These are phyloP conservation scores for Phyllachora maydis DNA, from an alignment of 2,329 filamentous ascomycete genomes.

Conservation along the genomic window DNA sequence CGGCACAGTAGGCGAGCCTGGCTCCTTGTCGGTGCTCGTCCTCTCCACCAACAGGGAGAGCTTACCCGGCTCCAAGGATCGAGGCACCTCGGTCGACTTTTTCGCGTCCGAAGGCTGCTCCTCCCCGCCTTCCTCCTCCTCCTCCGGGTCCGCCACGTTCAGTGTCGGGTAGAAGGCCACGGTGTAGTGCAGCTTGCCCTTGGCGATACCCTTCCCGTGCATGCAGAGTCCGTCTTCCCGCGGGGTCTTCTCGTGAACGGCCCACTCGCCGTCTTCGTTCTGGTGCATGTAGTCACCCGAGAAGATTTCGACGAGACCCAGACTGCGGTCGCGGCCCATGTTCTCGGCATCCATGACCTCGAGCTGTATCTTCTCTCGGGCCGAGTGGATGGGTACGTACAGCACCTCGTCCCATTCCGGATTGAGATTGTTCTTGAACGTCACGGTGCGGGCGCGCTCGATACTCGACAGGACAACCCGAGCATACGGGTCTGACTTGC, in stretches of 20 bases:
- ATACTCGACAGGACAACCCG: constrained; percentile 78
- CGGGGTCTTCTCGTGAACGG: constrained; percentile 56
- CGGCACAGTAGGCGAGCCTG: constrained; percentile 21
- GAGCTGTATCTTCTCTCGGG: constrained; percentile 63
- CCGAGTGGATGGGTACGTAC: constrained; percentile 76
- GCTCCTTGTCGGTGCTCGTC: constrained; percentile 10
- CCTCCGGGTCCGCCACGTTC: constrained; percentile 73
- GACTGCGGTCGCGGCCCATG: constrained; percentile 71
- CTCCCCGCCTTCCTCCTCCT: constrained; percentile 40
- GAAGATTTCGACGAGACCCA: constrained; percentile 62
- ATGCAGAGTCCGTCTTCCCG: constrained; percentile 51
- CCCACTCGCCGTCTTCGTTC: constrained; percentile 61
- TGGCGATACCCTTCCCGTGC: constrained; percentile 50
- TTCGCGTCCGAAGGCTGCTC: constrained; percentile 6
- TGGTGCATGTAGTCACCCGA: constrained; percentile 63
- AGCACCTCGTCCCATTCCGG: constrained; percentile 92
- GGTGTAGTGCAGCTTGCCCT: constrained; percentile 67
- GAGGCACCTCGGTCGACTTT: constrained; percentile 12
- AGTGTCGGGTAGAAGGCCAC: constrained; percentile 80
- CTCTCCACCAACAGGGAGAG: constrained; percentile 6
- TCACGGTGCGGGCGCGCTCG: constrained; percentile 80
- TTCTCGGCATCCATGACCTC: constrained; percentile 97
- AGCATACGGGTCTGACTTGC: constrained; percentile 91
- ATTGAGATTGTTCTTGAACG: constrained; percentile 87
- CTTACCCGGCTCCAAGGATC: constrained; percentile 19